A percentile compares a stretch with the other conserved stretches of the same genome.
phyloP scores from a whole-genome alignment of 768 basidiomycete species.

The Leccinum subgranulosum region DNA sequence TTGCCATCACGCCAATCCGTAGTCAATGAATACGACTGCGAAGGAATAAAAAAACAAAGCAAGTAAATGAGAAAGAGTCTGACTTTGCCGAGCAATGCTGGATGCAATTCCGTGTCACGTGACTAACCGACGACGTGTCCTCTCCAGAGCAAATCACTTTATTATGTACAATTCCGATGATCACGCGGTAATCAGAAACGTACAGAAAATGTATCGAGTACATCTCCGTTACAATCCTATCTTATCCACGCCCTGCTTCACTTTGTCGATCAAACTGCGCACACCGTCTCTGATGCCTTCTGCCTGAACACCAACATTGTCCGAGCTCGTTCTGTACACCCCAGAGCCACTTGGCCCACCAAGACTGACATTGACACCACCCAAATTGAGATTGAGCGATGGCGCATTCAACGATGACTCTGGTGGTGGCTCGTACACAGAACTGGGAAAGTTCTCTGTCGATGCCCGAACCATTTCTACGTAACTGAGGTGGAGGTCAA shows the following conservation, averaged over 20 bases:
- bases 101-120: constrained; percentile 17
- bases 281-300: constrained; percentile 91
- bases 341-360: constrained; percentile 84
- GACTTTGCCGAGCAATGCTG: neutral
- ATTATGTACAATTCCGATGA: neutral
- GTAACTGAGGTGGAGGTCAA: constrained; percentile 50
- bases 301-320: constrained; percentile 70
- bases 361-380: constrained; percentile 89
- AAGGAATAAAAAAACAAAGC: constrained; percentile 5
- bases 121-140: constrained; percentile 28
- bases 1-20: constrained; percentile 55
- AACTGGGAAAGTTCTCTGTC: constrained; percentile 55
- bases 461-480: constrained; percentile 85
- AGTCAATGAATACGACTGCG: constrained; percentile 16
- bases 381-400: constrained; percentile 86
- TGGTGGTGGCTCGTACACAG: constrained; percentile 72
- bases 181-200: neutral
- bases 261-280: constrained; percentile 81
- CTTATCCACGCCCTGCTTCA: constrained; percentile 79
- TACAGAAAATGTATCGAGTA: neutral
- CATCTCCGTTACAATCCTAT: constrained; percentile 34
- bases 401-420: constrained; percentile 73
- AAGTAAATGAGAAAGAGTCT: constrained; percentile 3
- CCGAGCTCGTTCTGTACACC: constrained; percentile 78
- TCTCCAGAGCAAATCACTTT: neutral